Base-by-base conservation (phyloP, 306 rosid species). In the Prosopis cineraria region DNA sequence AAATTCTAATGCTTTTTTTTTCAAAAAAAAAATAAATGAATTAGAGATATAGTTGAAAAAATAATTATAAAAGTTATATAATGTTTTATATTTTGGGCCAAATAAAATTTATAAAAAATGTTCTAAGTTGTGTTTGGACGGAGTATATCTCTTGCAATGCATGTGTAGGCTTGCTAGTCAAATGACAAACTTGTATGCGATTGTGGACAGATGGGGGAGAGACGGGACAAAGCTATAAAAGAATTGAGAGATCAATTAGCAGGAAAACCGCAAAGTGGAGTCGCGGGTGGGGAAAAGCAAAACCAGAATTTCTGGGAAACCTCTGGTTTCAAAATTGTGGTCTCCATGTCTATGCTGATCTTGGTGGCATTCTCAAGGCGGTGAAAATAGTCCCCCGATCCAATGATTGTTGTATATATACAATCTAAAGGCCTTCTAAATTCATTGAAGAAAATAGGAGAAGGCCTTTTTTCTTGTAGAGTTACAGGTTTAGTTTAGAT, bases 331-430 rank as follows among this genome's bases (percentile, higher is more conserved):
- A 96, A 96, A 86, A 41, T 93, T 0, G 88, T 85, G 29, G 89
- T 80, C 64, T 96, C 99, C 39, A 73, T 93, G 97, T 96, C 99
- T 20, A 96, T 96, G 99, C 76, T 93, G 80, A 48, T 91, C 47
- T 80, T 96, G 84, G 93, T 93, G 34, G 93, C 85, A 37, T 89
- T 93, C 76, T 93, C 99, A 30, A 96, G 91, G 87, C 88, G 96
- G 74, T 93, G 90, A 91, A 34, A 87, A 60, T 73, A n/a, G 58
- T 65, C 66, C 64, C 29, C 12, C 5, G 63, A 53, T 68, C 55
- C 3, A 53, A 64, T 73, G 36, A 31, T 39, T 68, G 48, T 24
- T 72, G 80, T 88, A 86, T 72, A 86, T 72, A 86, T 36, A 68
- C 43, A 30, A 31, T 17, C 56, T 68, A 36, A 11, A 37, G 63